Base-by-base conservation (phyloP, 371 early-diverging fungal genomes). In the Mucor irregularis region DNA sequence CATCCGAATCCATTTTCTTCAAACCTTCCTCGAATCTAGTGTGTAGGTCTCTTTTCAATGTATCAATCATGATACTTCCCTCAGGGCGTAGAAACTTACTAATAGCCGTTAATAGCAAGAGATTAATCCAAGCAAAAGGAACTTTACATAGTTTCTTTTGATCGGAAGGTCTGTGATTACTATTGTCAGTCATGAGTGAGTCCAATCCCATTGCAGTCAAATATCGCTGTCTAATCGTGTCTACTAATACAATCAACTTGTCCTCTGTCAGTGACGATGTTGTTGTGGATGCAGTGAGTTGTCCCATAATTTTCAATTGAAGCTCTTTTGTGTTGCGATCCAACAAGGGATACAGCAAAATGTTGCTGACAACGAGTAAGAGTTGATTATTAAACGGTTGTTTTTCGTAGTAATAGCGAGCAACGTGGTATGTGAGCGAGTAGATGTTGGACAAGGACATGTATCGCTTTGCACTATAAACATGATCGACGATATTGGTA, bases 101-200 rank as follows among this genome's bases (percentile, higher is more conserved):
- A 45, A 71, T 62, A 21, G 62, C 50, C 7, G 62, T 67, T n/a
- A 71, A 53, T 25, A 65, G 59, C 16, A 71, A 35, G 22, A 68
- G 45, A 48, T 67, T 71, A 40, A 71, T 71, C 72, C 72, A 71
- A 16, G 59, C 60, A 62, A 62, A 67, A 2, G 64, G 24, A 4
- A 56, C 49, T n/a, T 38, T 29, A 11, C 49, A 45, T 14, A 53
- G 39, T 13, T 28, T 40, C 34, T 37, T 31, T 21, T 17, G 31
- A 0, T 31, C 21, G 1, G 29, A 29, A 4, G 2, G 2, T 7
- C 5, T 5, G 21, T 29, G 11, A n/a, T 7, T 7, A 9, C 9
- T 28, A 28, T 44, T 28, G n/a, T n/a, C n/a, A 1, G 3, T 8
- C 17, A 8, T 17, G 2, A 17, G 16, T 21, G 13, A 49, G 21